Conservation (phyloP, 352 stramenopile genomes). For the Peronospora destructor region DNA sequence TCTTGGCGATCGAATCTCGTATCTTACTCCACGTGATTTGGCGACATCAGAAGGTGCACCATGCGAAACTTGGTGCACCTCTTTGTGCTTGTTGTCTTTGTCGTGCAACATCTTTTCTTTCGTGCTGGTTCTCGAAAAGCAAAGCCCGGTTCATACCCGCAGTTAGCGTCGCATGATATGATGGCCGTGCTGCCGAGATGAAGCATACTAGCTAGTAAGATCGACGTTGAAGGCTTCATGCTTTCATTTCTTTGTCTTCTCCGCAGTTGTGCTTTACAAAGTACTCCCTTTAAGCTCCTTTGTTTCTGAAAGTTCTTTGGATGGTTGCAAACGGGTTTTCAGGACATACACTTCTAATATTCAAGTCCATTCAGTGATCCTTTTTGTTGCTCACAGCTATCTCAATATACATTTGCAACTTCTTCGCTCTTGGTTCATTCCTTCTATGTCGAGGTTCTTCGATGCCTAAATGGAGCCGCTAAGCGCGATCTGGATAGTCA, state of each 20-base stretch:
- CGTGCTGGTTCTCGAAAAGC: slow-evolving; percentile 29
- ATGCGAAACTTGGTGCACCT: slow-evolving; percentile 27
- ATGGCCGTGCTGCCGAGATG: slow-evolving; percentile 12
- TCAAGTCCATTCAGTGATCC: slow-evolving; percentile 12
- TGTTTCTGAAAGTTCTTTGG: slow-evolving; percentile 10
- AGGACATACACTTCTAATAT: slow-evolving; percentile 19
- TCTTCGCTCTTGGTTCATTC: not conserved
- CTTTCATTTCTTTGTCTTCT: not conserved
- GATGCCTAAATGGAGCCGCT: slow-evolving; percentile 40
- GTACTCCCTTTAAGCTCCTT: not conserved
- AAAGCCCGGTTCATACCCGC: slow-evolving; percentile 23
- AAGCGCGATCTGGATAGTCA: slow-evolving; percentile 76
- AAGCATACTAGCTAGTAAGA: slow-evolving; percentile 16
- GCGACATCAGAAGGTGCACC: slow-evolving; percentile 20
- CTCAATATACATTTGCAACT: slow-evolving; percentile 13
- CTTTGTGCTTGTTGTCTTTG: slow-evolving; percentile 21
- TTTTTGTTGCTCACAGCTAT: not conserved
- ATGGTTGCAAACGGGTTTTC: slow-evolving; percentile 9
- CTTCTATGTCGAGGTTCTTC: not conserved
- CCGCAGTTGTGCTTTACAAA: not conserved
- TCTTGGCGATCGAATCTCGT: not conserved
- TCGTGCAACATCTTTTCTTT: slow-evolving; percentile 27
- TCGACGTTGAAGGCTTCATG: slow-evolving; percentile 19
- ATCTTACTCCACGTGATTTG: slow-evolving; percentile 24
- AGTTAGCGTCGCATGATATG: slow-evolving; percentile 28